A percentile compares a stretch with the other conserved stretches of the same genome.
These are phyloP conservation scores for Ophiocordyceps camponoti-floridani DNA, from an alignment of 2,329 filamentous ascomycete species.

Conservation along the genomic window DNA sequence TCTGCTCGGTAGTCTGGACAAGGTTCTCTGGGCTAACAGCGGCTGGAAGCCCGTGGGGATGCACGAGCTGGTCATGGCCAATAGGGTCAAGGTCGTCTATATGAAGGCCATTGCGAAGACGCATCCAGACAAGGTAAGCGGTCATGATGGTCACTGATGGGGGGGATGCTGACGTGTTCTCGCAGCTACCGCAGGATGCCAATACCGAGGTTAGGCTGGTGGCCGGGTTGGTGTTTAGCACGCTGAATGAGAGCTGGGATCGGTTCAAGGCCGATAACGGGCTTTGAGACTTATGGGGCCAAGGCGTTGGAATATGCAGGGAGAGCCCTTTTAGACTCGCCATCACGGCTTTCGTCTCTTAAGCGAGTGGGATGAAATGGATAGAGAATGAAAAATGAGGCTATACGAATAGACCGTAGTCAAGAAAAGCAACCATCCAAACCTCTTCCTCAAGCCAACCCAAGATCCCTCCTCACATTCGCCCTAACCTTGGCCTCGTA, in stretches of 20 bases:
- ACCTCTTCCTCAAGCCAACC: slow-evolving; percentile 32
- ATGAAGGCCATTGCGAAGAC: slow-evolving; percentile 99
- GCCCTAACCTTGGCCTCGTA: slow-evolving; percentile 78
- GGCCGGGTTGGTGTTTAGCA: slow-evolving; percentile 46
- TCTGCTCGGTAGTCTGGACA: slow-evolving; percentile 69
- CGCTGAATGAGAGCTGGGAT: slow-evolving; percentile 56
- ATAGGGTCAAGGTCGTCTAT: slow-evolving; percentile 92
- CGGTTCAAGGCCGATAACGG: slow-evolving; percentile 55
- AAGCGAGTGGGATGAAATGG: neutral
- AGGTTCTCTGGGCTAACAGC: slow-evolving; percentile 76
- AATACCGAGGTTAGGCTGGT: slow-evolving; percentile 48
- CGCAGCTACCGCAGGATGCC: slow-evolving; percentile 44
- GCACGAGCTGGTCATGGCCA: slow-evolving; percentile 80
- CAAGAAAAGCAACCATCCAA: neutral
- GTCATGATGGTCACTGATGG: slow-evolving; percentile 1
- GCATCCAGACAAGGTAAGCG: slow-evolving; percentile 83
- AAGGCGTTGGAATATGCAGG: too few species aligned
- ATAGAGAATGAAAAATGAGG: neutral
- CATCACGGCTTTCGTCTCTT: neutral
- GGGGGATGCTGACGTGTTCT: slow-evolving; percentile 1
- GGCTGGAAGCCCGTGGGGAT: slow-evolving; percentile 96
- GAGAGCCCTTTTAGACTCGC: neutral
- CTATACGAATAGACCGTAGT: neutral
- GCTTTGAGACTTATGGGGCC: slow-evolving; percentile 19
- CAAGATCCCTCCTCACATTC: slow-evolving; percentile 63